phyloP scores from a whole-genome alignment of 176 grass and related monocot genomes.

The Canna indica region DNA sequence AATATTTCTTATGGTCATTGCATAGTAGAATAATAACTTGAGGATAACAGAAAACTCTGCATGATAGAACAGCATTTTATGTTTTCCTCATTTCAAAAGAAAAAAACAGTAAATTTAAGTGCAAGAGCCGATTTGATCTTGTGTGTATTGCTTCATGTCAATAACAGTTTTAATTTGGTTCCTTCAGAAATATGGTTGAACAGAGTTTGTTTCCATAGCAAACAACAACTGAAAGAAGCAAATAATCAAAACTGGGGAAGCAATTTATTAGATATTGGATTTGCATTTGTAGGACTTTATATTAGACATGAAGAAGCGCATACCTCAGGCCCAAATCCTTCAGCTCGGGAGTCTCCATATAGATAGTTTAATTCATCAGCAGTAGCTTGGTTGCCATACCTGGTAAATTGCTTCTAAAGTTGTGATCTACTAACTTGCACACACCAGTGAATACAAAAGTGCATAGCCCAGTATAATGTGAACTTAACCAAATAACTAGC shows the following conservation, averaged over 20 bases:
- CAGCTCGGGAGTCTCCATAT: conserved; percentile 68
- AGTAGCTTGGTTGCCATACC: conserved; percentile 58
- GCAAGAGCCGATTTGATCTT: background rate
- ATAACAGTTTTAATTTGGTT: background rate
- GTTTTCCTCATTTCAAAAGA: background rate
- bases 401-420: conserved; percentile 24
- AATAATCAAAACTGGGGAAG: background rate
- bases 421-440: background rate
- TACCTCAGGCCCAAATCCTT: conserved; percentile 85
- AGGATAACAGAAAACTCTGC: no score
- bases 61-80: no score
- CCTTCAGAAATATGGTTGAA: background rate
- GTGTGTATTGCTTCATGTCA: background rate
- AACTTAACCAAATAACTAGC: background rate
- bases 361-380: conserved; percentile 63
- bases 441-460: background rate
- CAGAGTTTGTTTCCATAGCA: background rate
- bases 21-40: background rate
- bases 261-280: background rate
- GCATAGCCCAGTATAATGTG: background rate
- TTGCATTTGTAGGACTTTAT: background rate
- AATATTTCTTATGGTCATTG: background rate
- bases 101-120: no score
- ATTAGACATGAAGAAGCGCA: conserved; percentile 9
- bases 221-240: background rate